Evolutionary conservation across 75 land plant genomes (phyloP).

Genomic region (Azolla pinnata): DNA sequence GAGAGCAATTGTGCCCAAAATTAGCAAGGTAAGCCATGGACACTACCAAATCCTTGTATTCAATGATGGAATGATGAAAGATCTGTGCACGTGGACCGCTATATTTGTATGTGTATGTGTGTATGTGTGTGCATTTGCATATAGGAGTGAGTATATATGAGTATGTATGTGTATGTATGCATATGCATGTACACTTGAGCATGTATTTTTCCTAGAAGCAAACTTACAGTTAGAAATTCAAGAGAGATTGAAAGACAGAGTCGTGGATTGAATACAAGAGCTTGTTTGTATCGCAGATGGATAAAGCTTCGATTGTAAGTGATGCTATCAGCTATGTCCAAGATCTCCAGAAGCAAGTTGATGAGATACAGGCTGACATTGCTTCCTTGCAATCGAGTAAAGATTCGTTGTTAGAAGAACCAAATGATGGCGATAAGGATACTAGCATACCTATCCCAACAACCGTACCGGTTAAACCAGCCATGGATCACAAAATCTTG

Average conservation of each 20-base stretch:
- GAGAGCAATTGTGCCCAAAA: slow-evolving; percentile 13
- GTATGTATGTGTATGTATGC: background rate
- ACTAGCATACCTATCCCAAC: too few relatives aligned
- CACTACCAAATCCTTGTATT: background rate
- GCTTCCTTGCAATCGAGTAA: background rate
- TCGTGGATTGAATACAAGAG: too few relatives aligned
- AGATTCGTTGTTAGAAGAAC: background rate
- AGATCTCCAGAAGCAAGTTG: slow-evolving; percentile 25
- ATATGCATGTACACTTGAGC: background rate
- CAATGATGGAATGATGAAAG: too few relatives aligned
- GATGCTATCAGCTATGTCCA: slow-evolving; percentile 28
- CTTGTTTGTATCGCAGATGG: too few relatives aligned
- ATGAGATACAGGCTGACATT: slow-evolving; percentile 24
- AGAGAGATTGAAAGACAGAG: background rate
- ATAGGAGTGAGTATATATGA: too few relatives aligned
- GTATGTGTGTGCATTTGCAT: too few relatives aligned
- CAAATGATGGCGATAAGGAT: background rate
- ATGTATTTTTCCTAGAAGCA: background rate
- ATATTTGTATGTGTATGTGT: too few relatives aligned
- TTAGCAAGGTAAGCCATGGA: slow-evolving; percentile 6
- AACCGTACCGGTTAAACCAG: background rate
- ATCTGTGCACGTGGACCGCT: too few relatives aligned
- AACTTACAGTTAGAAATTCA: background rate
- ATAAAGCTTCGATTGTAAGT: slow-evolving; percentile 29
- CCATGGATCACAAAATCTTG: background rate